Percentiles rank a stretch among this genome's conserved stretches.
These are phyloP conservation scores for Arabidopsis arenosa DNA, from an alignment of 345 rosid species.

Conservation along the genomic window DNA sequence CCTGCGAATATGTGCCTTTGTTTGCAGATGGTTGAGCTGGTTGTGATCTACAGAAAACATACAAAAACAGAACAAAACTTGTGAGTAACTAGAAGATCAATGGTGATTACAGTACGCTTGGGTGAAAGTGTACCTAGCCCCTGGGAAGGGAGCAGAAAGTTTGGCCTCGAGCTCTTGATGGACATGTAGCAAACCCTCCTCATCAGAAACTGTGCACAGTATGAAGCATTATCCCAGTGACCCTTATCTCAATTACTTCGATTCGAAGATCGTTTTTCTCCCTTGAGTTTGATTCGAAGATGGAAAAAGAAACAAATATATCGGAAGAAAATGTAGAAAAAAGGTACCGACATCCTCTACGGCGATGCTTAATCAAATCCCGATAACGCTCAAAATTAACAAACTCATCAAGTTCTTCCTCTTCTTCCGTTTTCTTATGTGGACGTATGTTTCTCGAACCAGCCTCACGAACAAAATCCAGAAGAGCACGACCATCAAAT, in stretches of 20 bases:
- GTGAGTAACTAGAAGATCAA: background rate
- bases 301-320: conserved; percentile 23
- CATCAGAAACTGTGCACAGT: conserved; percentile 75
- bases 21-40: conserved; percentile 62
- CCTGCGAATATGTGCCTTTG: conserved; percentile 92
- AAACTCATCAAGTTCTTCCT: conserved; percentile 98
- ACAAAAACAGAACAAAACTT: background rate
- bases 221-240: conserved; percentile 46
- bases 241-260: conserved; percentile 21
- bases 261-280: conserved; percentile 21
- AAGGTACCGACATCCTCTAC: conserved; percentile 99
- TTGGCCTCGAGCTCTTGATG: conserved; percentile 85
- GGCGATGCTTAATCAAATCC: conserved; percentile 99
- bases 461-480: conserved; percentile 91
- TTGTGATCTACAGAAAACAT: conserved; percentile 56
- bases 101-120: background rate
- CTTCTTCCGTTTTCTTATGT: conserved; percentile 81
- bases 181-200: conserved; percentile 86
- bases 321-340: conserved; percentile 41
- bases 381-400: conserved; percentile 99
- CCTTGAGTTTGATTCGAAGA: conserved; percentile 29
- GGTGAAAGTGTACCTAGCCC: conserved; percentile 54
- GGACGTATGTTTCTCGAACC: conserved; percentile 52
- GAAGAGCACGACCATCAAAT: conserved; percentile 92
- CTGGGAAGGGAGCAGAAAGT: conserved; percentile 59